Evolutionary conservation across 768 basidiomycete species (phyloP).

Genomic region (Epithele typhae): DNA sequence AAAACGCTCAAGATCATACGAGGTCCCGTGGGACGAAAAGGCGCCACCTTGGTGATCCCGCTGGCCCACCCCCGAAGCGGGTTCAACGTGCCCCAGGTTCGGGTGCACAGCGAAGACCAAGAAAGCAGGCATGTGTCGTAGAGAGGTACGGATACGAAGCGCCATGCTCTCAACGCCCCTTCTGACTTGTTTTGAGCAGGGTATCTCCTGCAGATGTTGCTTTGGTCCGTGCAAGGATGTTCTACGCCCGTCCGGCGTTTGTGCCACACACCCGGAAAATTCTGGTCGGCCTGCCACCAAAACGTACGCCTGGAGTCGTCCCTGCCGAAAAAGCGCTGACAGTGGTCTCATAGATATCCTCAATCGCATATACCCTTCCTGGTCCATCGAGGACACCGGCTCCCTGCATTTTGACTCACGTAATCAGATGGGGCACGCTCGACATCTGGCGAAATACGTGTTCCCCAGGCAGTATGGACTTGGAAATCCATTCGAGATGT

Average conservation of each 20-base stretch:
- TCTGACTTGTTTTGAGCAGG: conserved; percentile 22
- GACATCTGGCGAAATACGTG: conserved; percentile 75
- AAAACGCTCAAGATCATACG: no score
- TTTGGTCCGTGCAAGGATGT: conserved; percentile 53
- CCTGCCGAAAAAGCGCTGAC: background rate
- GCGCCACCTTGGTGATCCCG: no score
- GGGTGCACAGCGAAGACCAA: no score
- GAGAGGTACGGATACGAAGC: no score
- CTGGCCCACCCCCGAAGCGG: no score
- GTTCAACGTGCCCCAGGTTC: no score
- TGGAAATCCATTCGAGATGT: conserved; percentile 46
- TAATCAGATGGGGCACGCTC: conserved; percentile 45
- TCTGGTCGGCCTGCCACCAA: conserved; percentile 60
- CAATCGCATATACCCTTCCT: conserved; percentile 49
- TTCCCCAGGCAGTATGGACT: conserved; percentile 80
- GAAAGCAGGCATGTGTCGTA: no score
- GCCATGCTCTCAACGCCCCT: no score
- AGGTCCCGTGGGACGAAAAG: no score
- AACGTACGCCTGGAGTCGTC: conserved; percentile 39
- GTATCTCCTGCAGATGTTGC: conserved; percentile 46
- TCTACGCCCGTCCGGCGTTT: conserved; percentile 60
- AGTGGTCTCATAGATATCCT: conserved; percentile 49
- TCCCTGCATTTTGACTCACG: conserved; percentile 22
- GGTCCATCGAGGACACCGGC: conserved; percentile 26
- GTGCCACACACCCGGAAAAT: conserved; percentile 47